These are phyloP conservation scores for Metroxylon sagu DNA, from an alignment of 176 grass and related monocot species.

Conservation along the genomic window DNA sequence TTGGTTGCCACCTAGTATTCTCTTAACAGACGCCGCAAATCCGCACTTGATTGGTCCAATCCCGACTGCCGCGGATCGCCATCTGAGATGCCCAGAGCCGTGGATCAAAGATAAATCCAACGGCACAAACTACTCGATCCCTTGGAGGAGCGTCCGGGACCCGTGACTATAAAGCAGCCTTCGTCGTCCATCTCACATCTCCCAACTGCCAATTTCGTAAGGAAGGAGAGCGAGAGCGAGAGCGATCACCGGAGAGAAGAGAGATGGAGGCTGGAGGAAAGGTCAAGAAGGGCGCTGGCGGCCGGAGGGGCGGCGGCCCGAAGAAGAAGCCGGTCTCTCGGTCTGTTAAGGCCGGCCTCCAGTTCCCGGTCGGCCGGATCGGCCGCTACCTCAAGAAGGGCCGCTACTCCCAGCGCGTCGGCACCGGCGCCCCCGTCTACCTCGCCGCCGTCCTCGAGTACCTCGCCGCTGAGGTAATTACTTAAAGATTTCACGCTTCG, in stretches of 20 bases:
- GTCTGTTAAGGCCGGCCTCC: conserved; percentile 19
- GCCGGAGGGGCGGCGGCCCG: conserved; percentile 12
- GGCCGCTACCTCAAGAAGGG: conserved; percentile 19
- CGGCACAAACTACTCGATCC: too few relatives aligned
- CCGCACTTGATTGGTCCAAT: too few relatives aligned
- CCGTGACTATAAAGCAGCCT: too few relatives aligned
- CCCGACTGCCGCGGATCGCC: too few relatives aligned
- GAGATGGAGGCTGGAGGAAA: conserved; percentile 12
- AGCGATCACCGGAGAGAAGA: too few relatives aligned
- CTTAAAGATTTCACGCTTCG: not conserved
- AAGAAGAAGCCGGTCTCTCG: conserved; percentile 21
- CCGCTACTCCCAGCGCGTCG: conserved; percentile 19
- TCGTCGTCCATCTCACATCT: too few relatives aligned
- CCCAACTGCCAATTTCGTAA: too few relatives aligned
- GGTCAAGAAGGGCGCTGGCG: conserved; percentile 15
- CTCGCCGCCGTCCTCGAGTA: conserved; percentile 22
- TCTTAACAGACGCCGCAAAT: too few relatives aligned
- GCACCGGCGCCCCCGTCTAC: conserved; percentile 18
- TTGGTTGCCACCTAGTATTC: too few relatives aligned
- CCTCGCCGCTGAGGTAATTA: conserved; percentile 18
- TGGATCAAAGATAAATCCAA: too few relatives aligned
- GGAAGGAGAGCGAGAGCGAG: not conserved
- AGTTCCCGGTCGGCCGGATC: conserved; percentile 20
- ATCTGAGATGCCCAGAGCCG: too few relatives aligned
- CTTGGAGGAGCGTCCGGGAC: too few relatives aligned